Evolutionary conservation across 306 rosid species (phyloP).

Genomic region (Vigna radiata): DNA sequence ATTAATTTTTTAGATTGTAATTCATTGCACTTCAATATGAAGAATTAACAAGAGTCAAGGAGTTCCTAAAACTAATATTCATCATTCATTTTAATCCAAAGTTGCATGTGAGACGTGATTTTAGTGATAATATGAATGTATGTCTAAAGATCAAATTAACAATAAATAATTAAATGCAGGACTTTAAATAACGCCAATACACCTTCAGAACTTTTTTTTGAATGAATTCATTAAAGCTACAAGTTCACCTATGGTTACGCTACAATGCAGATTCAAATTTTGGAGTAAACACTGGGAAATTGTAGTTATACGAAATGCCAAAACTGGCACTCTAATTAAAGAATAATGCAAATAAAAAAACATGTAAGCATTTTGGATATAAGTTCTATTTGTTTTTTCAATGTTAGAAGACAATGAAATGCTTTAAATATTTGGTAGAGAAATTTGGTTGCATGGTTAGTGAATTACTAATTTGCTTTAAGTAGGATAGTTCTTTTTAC

Average conservation of each 20-base stretch:
- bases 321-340: neutral
- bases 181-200: too few species aligned
- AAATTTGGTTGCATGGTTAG: conserved; percentile 17
- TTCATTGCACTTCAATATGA: too few species aligned
- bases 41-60: too few species aligned
- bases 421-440: neutral
- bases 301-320: neutral
- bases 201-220: too few species aligned
- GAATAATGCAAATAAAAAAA: neutral
- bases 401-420: neutral
- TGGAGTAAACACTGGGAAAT: neutral
- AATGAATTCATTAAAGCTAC: too few species aligned
- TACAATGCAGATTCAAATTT: neutral
- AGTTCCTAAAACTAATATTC: too few species aligned
- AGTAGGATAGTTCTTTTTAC: conserved; percentile 16
- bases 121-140: too few species aligned
- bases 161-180: too few species aligned
- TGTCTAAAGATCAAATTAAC: too few species aligned
- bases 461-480: neutral
- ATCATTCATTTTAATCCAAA: too few species aligned
- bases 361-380: neutral
- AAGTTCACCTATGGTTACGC: neutral
- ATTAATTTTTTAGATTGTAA: too few species aligned
- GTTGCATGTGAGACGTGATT: too few species aligned
- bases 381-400: neutral